Evolutionary conservation across 495 filamentous ascomycete species (phyloP).

Genomic region (Xeromyces bisporus): DNA sequence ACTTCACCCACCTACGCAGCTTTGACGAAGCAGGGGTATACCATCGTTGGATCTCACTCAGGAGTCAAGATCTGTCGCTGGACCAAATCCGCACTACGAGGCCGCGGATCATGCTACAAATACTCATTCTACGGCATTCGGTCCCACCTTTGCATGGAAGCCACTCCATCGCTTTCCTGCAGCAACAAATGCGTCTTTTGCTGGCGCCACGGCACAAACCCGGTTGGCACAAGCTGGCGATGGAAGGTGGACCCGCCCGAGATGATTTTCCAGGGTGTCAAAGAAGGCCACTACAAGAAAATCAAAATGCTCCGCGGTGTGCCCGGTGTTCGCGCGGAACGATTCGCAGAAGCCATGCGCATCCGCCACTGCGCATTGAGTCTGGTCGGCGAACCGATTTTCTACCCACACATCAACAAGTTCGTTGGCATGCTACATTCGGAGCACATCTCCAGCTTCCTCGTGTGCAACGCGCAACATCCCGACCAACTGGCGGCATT

Average conservation of each 20-base stretch:
- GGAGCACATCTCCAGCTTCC: conserved; percentile 80
- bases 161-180: conserved; percentile 85
- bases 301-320: conserved; percentile 94
- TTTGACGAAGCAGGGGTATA: conserved; percentile 90
- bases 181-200: conserved; percentile 98
- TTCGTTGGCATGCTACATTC: conserved; percentile 66
- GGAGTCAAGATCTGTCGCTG: conserved; percentile 96
- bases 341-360: conserved; percentile 81
- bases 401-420: conserved; percentile 93
- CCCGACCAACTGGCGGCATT: conserved; percentile 74
- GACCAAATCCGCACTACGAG: conserved; percentile 95
- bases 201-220: conserved; percentile 95
- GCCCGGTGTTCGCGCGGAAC: conserved; percentile 77
- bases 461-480: conserved; percentile 97
- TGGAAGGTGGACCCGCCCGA: conserved; percentile 88
- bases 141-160: conserved; percentile 95
- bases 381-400: conserved; percentile 90
- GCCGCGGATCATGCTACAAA: conserved; percentile 92
- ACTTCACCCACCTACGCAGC: conserved; percentile 72
- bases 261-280: conserved; percentile 74
- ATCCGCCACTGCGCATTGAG: conserved; percentile 84
- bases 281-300: conserved; percentile 84
- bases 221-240: conserved; percentile 88
- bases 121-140: conserved; percentile 91
- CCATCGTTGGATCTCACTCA: conserved; percentile 85